A percentile compares a stretch with the other conserved stretches of the same genome.
Evolutionary conservation across 2,329 filamentous ascomycete genomes (phyloP).

Genomic region (Alternaria gaisen): DNA sequence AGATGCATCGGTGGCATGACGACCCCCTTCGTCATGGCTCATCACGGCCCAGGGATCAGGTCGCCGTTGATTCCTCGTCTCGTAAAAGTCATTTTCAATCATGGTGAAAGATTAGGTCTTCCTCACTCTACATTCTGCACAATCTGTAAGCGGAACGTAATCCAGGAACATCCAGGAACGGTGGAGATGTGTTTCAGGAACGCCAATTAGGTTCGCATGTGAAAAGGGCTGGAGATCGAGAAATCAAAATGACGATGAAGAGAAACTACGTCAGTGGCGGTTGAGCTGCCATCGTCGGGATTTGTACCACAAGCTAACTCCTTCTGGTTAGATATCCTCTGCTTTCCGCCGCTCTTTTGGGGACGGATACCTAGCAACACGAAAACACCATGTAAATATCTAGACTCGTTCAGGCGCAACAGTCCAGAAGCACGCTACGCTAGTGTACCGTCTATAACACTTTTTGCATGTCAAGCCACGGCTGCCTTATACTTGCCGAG

Average conservation of each 20-base stretch:
- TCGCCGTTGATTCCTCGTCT: not conserved
- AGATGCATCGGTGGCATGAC: not conserved
- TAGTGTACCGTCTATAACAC: not conserved
- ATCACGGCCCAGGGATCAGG: not conserved
- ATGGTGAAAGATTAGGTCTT: not conserved
- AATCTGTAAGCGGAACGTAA: not conserved
- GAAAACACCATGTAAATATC: conserved; percentile 5
- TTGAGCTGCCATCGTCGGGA: conserved; percentile 8
- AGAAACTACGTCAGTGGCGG: conserved; percentile 14
- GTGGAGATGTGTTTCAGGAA: conserved; percentile 8
- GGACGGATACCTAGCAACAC: conserved; percentile 1
- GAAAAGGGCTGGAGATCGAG: conserved; percentile 6
- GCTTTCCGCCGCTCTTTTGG: not conserved
- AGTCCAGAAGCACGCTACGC: not conserved
- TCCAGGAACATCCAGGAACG: not conserved
- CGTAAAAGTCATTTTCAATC: not conserved
- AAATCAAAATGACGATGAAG: conserved; percentile 11
- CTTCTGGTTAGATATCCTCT: not conserved
- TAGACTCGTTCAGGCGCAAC: not conserved
- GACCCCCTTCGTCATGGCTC: not conserved
- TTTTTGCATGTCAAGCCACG: not conserved
- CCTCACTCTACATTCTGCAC: conserved; percentile 1
- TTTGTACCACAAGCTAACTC: not conserved
- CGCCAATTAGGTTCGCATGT: conserved; percentile 4
- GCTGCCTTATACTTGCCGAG: not conserved